These are phyloP conservation scores for Sporisorium exsertum DNA, from an alignment of 1,284 basidiomycete genomes.

Conservation along the genomic window DNA sequence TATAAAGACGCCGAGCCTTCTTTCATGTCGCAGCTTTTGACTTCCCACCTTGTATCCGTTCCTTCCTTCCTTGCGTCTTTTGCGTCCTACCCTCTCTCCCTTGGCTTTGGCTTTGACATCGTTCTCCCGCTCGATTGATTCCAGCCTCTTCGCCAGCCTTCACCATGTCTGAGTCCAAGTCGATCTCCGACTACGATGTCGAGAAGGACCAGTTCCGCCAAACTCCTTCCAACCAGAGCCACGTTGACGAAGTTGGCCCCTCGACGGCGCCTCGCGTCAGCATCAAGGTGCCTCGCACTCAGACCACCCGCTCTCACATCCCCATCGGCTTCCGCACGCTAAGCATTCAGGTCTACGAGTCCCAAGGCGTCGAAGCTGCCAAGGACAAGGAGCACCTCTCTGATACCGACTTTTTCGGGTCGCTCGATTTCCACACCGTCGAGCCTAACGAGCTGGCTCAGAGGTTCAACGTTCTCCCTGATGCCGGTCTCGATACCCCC, in stretches of 20 bases:
- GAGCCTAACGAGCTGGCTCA: slow-evolving; percentile 72
- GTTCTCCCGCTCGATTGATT: slow-evolving; percentile 16
- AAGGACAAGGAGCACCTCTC: slow-evolving; percentile 40
- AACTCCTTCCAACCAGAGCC: slow-evolving; percentile 23
- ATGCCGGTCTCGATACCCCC: slow-evolving; percentile 72
- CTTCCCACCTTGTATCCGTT: not conserved
- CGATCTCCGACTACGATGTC: slow-evolving; percentile 35
- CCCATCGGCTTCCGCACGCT: slow-evolving; percentile 63
- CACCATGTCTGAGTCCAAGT: slow-evolving; percentile 39
- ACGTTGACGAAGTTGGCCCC: slow-evolving; percentile 13
- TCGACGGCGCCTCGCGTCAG: slow-evolving; percentile 31
- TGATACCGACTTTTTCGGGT: slow-evolving; percentile 44
- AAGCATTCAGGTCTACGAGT: slow-evolving; percentile 58
- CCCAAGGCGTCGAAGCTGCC: slow-evolving; percentile 34
- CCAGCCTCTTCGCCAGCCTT: slow-evolving; percentile 3
- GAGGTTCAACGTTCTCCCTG: slow-evolving; percentile 72
- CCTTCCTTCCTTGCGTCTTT: slow-evolving; percentile 3
- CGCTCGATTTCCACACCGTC: slow-evolving; percentile 75
- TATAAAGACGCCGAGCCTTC: not conserved
- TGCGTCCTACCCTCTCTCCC: not conserved
- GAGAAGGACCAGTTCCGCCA: slow-evolving; percentile 36
- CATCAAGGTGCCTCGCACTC: slow-evolving; percentile 45
- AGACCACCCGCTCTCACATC: slow-evolving; percentile 46
- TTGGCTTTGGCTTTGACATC: slow-evolving; percentile 24
- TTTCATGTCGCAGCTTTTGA: too few relatives aligned